These are phyloP conservation scores for Fragosphaeria purpurea DNA, from an alignment of 2,329 filamentous ascomycete genomes.

Conservation along the genomic window DNA sequence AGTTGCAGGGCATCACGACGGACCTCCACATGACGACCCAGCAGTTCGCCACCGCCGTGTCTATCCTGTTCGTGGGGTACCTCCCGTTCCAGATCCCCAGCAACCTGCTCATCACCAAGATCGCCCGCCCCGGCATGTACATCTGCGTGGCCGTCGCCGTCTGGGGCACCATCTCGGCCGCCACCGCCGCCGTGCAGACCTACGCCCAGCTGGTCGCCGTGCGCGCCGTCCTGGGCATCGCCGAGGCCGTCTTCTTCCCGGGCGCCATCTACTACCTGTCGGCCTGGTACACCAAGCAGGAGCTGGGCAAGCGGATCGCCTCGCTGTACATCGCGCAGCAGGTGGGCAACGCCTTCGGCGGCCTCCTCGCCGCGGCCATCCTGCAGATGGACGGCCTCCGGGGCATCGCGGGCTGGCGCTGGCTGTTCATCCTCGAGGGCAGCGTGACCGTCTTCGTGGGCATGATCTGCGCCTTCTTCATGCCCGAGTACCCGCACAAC, in stretches of 20 bases:
- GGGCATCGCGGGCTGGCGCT: conserved; percentile 40
- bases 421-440: conserved; percentile 39
- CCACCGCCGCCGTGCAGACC: conserved; percentile 24
- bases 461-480: conserved; percentile 22
- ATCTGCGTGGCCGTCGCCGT: conserved; percentile 20
- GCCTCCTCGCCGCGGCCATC: conserved; percentile 38
- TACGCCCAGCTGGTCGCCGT: conserved; percentile 24
- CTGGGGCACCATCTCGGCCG: conserved; percentile 23
- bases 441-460: conserved; percentile 30
- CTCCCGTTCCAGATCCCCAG: conserved; percentile 52
- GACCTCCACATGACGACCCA: conserved; percentile 20
- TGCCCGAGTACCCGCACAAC: conserved; percentile 31
- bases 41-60: conserved; percentile 51
- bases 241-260: conserved; percentile 25
- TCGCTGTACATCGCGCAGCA: conserved; percentile 26
- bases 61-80: conserved; percentile 53
- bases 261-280: conserved; percentile 31
- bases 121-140: conserved; percentile 15
- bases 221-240: conserved; percentile 26
- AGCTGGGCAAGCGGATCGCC: conserved; percentile 27
- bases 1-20: conserved; percentile 9
- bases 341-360: conserved; percentile 37
- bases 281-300: conserved; percentile 30
- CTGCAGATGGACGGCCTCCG: conserved; percentile 33
- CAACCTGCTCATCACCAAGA: conserved; percentile 31